phyloP scores from a whole-genome alignment of 495 filamentous ascomycete species.

The Neurospora sp. region DNA sequence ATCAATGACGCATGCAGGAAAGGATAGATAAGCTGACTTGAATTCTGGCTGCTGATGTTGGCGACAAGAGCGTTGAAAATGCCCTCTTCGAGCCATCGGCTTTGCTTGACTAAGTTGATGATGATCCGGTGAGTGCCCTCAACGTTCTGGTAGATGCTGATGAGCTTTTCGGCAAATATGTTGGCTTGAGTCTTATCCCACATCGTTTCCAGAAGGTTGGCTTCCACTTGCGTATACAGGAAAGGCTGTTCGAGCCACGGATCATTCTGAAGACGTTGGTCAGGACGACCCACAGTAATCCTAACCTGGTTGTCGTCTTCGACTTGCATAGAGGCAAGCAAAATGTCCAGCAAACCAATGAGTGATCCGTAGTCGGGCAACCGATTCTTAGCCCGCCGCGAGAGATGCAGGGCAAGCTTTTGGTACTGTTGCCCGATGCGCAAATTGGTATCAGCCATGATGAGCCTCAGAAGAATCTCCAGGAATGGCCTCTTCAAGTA shows the following conservation, averaged over 20 bases:
- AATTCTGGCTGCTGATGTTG: constrained; percentile 25
- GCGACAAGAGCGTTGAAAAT: constrained; percentile 22
- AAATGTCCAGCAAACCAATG: constrained; percentile 41
- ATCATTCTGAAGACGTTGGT: constrained; percentile 16
- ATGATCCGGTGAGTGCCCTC: constrained; percentile 35
- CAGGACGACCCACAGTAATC: background rate
- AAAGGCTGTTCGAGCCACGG: constrained; percentile 16
- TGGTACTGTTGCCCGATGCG: constrained; percentile 31
- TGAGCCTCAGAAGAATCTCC: constrained; percentile 46
- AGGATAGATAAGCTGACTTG: constrained; percentile 20
- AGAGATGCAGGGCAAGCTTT: constrained; percentile 33
- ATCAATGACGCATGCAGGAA: constrained; percentile 26
- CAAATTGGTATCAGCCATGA: constrained; percentile 47
- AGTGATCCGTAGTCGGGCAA: constrained; percentile 45
- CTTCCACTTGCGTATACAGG: constrained; percentile 29
- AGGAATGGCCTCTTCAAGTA: constrained; percentile 50
- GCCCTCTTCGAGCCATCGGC: constrained; percentile 21
- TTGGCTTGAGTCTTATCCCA: constrained; percentile 28
- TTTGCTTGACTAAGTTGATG: constrained; percentile 28
- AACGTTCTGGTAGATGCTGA: constrained; percentile 37
- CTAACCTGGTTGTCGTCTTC: background rate
- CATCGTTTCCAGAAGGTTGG: constrained; percentile 30
- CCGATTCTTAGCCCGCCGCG: constrained; percentile 38
- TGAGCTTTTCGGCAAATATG: constrained; percentile 41
- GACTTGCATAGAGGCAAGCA: constrained; percentile 36